Evolutionary conservation across 169 alveolate species (phyloP).

Genomic region (Plasmodium blacklocki): DNA sequence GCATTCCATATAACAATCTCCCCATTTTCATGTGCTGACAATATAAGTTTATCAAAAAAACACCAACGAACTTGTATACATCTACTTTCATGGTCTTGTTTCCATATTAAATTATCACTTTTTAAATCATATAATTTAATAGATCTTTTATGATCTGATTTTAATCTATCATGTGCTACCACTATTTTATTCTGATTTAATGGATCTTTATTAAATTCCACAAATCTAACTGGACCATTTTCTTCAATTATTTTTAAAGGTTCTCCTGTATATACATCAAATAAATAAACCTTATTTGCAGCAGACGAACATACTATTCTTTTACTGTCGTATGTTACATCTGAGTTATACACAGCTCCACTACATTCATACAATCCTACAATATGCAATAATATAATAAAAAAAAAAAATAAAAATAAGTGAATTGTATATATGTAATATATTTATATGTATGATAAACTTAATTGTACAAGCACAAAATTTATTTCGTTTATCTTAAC

Average conservation of each 20-base stretch:
- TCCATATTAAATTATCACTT: constrained; percentile 29
- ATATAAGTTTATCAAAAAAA: constrained; percentile 89
- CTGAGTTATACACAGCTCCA: constrained; percentile 92
- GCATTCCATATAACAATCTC: constrained; percentile 88
- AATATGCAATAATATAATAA: no score
- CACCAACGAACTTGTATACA: constrained; percentile 92
- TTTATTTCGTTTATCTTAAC: no score
- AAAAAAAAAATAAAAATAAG: no score
- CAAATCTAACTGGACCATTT: constrained; percentile 89
- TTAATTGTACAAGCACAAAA: no score
- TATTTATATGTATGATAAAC: no score
- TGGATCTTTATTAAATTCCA: constrained; percentile 91
- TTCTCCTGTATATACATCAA: constrained; percentile 89
- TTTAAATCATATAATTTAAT: constrained; percentile 86
- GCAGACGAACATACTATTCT: constrained; percentile 90
- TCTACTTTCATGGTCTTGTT: constrained; percentile 82
- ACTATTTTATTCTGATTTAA: constrained; percentile 87
- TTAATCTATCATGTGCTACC: constrained; percentile 90
- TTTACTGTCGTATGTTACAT: constrained; percentile 89
- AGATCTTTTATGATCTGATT: constrained; percentile 81
- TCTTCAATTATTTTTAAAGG: constrained; percentile 82
- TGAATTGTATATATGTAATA: no score
- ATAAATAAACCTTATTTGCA: constrained; percentile 87
- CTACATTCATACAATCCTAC: constrained; percentile 91
- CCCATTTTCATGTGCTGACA: constrained; percentile 93